These are phyloP conservation scores for Phlyctochytrium arcticum DNA, from an alignment of 192 early-diverging fungal genomes.

Conservation along the genomic window DNA sequence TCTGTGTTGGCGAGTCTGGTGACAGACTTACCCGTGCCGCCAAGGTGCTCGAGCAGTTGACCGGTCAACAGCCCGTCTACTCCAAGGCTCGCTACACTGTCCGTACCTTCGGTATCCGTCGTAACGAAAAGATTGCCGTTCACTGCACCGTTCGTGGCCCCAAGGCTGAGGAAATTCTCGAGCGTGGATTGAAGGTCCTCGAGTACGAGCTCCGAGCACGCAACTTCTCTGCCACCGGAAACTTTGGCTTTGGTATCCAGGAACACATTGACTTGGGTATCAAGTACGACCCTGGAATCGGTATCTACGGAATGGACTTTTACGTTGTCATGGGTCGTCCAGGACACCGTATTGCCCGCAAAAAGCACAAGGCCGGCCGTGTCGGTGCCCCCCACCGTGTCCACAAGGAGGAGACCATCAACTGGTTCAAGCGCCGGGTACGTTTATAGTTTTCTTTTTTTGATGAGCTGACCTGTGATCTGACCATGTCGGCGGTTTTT, in stretches of 20 bases:
- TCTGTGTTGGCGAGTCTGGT: constrained; percentile 95
- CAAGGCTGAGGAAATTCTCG: constrained; percentile 96
- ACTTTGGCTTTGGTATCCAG: constrained; percentile 99
- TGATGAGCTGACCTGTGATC: background rate
- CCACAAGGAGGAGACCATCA: constrained; percentile 91
- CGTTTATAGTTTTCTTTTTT: background rate
- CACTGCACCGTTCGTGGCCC: constrained; percentile 98
- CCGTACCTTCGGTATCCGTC: constrained; percentile 99
- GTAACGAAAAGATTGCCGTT: constrained; percentile 99
- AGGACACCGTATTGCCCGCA: constrained; percentile 91
- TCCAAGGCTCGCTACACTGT: constrained; percentile 99
- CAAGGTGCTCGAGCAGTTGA: constrained; percentile 99
- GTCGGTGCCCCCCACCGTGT: constrained; percentile 90
- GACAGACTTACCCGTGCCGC: constrained; percentile 99
- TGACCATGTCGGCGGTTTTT: background rate
- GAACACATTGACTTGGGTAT: constrained; percentile 99
- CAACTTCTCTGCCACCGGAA: constrained; percentile 98
- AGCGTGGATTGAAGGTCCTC: constrained; percentile 99
- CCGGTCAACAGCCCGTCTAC: constrained; percentile 97
- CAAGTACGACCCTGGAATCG: constrained; percentile 99
- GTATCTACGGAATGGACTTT: constrained; percentile 99
- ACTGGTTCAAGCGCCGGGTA: constrained; percentile 97
- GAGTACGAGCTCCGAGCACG: constrained; percentile 93
- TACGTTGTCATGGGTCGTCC: constrained; percentile 98
- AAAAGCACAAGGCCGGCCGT: constrained; percentile 79